These are phyloP conservation scores for Blepharisma japonicum DNA, from an alignment of 73 alveolate species.

Conservation along the genomic window DNA sequence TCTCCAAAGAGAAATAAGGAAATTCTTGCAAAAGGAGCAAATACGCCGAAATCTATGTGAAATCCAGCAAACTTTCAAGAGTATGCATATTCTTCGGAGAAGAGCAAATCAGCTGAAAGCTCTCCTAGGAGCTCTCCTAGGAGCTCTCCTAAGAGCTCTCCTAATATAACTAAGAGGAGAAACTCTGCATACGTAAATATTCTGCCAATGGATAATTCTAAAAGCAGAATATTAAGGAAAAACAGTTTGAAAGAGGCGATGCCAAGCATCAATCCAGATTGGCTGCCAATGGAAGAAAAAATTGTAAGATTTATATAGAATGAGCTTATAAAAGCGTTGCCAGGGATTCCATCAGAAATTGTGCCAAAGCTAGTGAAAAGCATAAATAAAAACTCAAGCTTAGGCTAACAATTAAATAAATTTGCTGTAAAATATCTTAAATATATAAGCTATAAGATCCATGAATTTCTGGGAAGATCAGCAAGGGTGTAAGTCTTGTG, in stretches of 20 bases:
- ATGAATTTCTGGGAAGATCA: conserved; percentile 36
- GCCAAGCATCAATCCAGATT: not conserved
- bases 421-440: no score
- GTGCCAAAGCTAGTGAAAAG: no score
- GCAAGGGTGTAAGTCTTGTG: conserved; percentile 8
- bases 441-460: conserved; percentile 9
- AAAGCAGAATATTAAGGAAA: no score
- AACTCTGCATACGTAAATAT: no score
- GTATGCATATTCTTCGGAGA: no score
- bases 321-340: not conserved
- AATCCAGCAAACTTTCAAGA: not conserved
- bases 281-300: not conserved
- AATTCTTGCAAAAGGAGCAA: not conserved
- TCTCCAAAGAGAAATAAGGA: not conserved
- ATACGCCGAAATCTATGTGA: not conserved
- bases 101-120: no score
- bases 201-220: no score
- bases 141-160: no score
- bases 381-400: no score
- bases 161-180: no score
- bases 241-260: not conserved
- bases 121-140: no score
- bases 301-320: conserved; percentile 16
- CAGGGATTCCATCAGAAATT: conserved; percentile 3
- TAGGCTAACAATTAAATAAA: no score